Evolutionary conservation across 2,329 filamentous ascomycete species (phyloP).

Genomic region (Clonostachys rhizophaga): DNA sequence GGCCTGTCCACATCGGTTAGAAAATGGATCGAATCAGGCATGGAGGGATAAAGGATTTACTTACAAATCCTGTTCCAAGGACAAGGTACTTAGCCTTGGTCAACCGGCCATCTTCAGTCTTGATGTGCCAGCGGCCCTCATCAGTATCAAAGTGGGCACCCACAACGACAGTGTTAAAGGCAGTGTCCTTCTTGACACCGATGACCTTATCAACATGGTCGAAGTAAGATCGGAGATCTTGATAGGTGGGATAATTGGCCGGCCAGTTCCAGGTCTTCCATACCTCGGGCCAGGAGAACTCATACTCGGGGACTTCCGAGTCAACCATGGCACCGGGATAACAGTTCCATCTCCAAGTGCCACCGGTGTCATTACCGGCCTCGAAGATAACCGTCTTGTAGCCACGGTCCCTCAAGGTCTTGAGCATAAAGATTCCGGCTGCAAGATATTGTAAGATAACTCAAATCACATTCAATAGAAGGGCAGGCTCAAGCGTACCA

Average conservation of each 20-base stretch:
- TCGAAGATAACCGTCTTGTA: constrained; percentile 45
- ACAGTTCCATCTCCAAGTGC: constrained; percentile 52
- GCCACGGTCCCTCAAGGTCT: constrained; percentile 44
- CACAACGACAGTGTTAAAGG: constrained; percentile 51
- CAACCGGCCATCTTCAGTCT: constrained; percentile 41
- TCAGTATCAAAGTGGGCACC: constrained; percentile 44
- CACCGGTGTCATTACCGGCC: constrained; percentile 43
- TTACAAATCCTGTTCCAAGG: constrained; percentile 46
- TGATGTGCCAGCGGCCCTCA: constrained; percentile 41
- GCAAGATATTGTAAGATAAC: background rate
- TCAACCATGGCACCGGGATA: constrained; percentile 52
- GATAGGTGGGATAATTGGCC: constrained; percentile 42
- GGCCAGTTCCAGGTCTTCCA: constrained; percentile 54
- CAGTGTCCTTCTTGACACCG: constrained; percentile 49
- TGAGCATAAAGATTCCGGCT: constrained; percentile 44
- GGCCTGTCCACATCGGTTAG: constrained; percentile 21
- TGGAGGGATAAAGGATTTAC: too few species aligned
- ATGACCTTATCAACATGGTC: constrained; percentile 52
- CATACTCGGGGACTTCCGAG: constrained; percentile 46
- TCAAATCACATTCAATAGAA: background rate
- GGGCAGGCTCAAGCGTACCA: constrained; percentile 14
- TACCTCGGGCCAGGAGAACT: constrained; percentile 45
- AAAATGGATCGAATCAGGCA: too few species aligned
- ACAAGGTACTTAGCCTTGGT: constrained; percentile 46
- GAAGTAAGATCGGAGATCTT: constrained; percentile 53